Percentiles rank a stretch among this genome's conserved stretches.
Conservation (phyloP, 2,329 filamentous ascomycete species). For the Hyphodiscus sp. region DNA sequence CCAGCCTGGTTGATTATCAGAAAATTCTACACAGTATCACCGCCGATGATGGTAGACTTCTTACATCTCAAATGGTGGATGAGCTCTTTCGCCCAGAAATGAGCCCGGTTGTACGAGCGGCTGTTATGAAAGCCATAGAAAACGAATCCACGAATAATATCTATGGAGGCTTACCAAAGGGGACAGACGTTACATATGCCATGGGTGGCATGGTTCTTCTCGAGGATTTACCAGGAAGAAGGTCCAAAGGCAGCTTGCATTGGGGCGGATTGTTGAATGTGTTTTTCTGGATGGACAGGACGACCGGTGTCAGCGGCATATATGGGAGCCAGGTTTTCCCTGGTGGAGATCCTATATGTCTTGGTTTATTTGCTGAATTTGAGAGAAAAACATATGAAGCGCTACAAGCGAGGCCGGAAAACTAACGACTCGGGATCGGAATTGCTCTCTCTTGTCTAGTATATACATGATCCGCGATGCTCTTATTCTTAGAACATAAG, state of each 20-base stretch:
- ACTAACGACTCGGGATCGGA: too few relatives aligned
- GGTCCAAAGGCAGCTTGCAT: constrained; percentile 5
- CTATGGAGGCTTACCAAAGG: background rate
- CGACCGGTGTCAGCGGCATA: background rate
- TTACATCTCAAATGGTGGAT: constrained; percentile 2
- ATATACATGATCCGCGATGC: too few relatives aligned
- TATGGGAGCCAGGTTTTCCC: constrained; percentile 8
- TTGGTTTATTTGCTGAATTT: constrained; percentile 4
- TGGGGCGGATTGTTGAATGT: constrained; percentile 5
- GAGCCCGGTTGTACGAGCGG: background rate
- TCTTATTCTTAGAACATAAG: too few relatives aligned
- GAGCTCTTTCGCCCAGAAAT: constrained; percentile 12
- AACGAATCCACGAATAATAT: background rate
- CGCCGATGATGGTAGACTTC: constrained; percentile 6
- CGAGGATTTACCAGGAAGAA: constrained; percentile 1
- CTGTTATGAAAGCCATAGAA: background rate
- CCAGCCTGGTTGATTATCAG: constrained; percentile 1
- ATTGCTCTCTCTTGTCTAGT: too few relatives aligned
- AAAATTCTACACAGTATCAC: constrained; percentile 10
- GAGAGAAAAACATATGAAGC: background rate
- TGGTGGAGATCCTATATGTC: constrained; percentile 1
- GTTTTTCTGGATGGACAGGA: constrained; percentile 4
- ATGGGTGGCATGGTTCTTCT: constrained; percentile 5
- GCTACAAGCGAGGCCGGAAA: too few relatives aligned
- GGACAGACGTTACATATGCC: background rate